Conservation (phyloP, 805 yeast genomes). For the Saturnispora ahearnii region DNA sequence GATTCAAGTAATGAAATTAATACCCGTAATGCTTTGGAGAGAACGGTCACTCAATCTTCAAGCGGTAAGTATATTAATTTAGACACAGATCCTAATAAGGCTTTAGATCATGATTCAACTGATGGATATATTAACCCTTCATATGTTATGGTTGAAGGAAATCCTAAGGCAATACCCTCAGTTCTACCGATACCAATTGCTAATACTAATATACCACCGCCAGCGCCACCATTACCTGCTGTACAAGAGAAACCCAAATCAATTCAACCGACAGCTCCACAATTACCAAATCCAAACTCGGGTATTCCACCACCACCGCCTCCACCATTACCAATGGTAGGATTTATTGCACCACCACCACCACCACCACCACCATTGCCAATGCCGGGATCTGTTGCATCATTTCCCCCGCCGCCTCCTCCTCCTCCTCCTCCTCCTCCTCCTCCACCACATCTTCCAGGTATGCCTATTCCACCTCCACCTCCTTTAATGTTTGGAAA, state of each 20-base stretch:
- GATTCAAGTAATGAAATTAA: no score
- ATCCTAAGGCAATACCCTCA: no score
- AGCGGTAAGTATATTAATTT: no score
- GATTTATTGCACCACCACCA: conserved; percentile 15
- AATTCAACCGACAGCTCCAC: neutral
- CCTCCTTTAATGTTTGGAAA: conserved; percentile 22
- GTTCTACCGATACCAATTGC: neutral
- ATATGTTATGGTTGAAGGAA: no score
- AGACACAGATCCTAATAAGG: no score
- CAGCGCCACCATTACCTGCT: neutral
- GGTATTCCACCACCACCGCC: neutral
- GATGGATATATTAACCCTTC: no score
- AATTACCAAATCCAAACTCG: neutral
- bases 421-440: conserved; percentile 26
- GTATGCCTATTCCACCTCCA: conserved; percentile 25
- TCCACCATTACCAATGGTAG: conserved; percentile 14
- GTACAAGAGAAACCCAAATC: neutral
- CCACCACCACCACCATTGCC: conserved; percentile 14
- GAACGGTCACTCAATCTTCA: no score
- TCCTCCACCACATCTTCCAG: conserved; percentile 28
- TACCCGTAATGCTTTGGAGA: no score
- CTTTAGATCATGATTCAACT: no score
- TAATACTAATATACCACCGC: neutral
- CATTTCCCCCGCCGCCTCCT: conserved; percentile 21
- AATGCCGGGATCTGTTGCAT: conserved; percentile 10